Evolutionary conservation across 768 basidiomycete genomes (phyloP).

Genomic region (Pleurotus platypus): DNA sequence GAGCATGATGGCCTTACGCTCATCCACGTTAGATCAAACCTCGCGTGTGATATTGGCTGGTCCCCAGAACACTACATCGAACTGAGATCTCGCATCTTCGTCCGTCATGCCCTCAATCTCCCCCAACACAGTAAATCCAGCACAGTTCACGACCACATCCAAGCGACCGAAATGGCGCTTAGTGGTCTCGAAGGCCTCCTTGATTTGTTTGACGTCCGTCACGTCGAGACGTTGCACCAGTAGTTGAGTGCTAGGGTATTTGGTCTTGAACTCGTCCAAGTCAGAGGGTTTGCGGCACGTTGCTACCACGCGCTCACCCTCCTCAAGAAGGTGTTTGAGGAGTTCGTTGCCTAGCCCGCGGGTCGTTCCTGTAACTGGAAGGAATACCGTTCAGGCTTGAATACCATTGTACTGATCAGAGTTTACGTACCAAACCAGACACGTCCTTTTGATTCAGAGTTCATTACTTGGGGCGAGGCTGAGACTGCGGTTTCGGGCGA

Average conservation of each 20-base stretch:
- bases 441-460: neutral
- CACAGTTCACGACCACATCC: conserved; percentile 46
- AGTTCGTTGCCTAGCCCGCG: conserved; percentile 28
- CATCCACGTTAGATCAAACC: conserved; percentile 16
- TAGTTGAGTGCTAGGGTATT: conserved; percentile 19
- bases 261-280: conserved; percentile 16
- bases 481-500: neutral
- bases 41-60: conserved; percentile 33
- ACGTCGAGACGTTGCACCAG: conserved; percentile 28
- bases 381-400: neutral
- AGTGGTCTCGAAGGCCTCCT: conserved; percentile 27
- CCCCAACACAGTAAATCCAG: conserved; percentile 30
- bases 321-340: conserved; percentile 23
- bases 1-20: neutral
- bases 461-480: neutral
- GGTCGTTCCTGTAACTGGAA: conserved; percentile 28
- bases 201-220: conserved; percentile 25
- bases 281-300: conserved; percentile 23
- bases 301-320: conserved; percentile 27
- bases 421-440: neutral
- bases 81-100: conserved; percentile 26
- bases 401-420: neutral
- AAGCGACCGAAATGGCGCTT: conserved; percentile 33
- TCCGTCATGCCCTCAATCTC: conserved; percentile 33
- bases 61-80: conserved; percentile 45